Conservation (phyloP, 1,139 yeast genomes). For the Meyerozyma sp. region DNA sequence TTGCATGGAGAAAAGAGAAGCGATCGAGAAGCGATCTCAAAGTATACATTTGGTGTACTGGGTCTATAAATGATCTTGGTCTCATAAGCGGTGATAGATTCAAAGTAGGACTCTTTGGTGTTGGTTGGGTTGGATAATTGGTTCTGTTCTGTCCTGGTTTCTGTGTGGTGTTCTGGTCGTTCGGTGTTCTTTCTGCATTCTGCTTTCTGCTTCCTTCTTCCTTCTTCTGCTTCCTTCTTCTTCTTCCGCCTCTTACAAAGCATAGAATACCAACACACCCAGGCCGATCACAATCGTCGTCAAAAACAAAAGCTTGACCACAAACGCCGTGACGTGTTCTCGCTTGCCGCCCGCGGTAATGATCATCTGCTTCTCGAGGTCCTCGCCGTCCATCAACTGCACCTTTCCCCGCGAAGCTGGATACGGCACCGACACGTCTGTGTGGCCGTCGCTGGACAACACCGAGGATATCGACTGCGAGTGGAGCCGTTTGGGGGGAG, state of each 20-base stretch:
- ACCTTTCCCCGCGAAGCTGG: conserved; percentile 11
- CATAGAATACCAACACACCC: conserved; percentile 34
- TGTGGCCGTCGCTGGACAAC: conserved; percentile 9
- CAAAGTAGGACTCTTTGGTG: too few species aligned
- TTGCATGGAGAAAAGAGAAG: background rate
- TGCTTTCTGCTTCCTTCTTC: too few species aligned
- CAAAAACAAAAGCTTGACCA: conserved; percentile 26
- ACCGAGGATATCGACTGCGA: conserved; percentile 15
- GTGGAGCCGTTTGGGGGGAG: conserved; percentile 13
- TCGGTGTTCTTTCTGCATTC: too few species aligned
- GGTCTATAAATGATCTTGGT: background rate
- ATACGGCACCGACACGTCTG: conserved; percentile 3
- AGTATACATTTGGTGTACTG: background rate
- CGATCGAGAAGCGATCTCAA: background rate
- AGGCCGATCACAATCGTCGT: conserved; percentile 27
- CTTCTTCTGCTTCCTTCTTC: too few species aligned
- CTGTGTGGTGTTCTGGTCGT: too few species aligned
- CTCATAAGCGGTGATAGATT: too few species aligned
- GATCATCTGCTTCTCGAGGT: conserved; percentile 35
- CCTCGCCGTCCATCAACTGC: conserved; percentile 22
- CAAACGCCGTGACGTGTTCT: conserved; percentile 29
- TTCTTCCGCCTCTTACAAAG: conserved; percentile 15
- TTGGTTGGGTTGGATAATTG: too few species aligned
- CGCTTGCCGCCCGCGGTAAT: conserved; percentile 36
- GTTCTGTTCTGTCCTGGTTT: too few species aligned